Evolutionary conservation across 2,329 filamentous ascomycete genomes (phyloP).

Genomic region (Fusarium compactum): DNA sequence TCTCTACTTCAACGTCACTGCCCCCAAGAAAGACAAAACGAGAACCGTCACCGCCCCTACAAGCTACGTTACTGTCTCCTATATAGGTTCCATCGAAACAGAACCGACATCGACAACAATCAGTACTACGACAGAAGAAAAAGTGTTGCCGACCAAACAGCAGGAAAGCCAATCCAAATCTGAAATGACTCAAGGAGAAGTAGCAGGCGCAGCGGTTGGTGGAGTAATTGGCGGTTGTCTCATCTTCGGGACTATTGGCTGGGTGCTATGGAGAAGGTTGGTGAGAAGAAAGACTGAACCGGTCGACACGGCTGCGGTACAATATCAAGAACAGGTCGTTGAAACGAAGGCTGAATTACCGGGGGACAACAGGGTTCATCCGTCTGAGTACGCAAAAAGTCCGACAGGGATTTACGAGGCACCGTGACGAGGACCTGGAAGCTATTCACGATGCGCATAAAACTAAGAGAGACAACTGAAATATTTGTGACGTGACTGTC

Average conservation of each 20-base stretch:
- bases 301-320: neutral
- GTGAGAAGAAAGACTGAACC: fast-evolving
- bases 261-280: neutral
- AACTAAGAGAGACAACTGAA: too few species aligned
- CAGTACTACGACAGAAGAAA: neutral
- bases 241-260: neutral
- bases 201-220: neutral
- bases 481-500: too few species aligned
- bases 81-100: fast-evolving
- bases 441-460: neutral
- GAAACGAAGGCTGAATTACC: neutral
- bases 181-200: neutral
- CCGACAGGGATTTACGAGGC: neutral
- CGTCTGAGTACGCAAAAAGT: neutral
- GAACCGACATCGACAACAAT: neutral
- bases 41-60: neutral
- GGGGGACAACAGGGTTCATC: neutral
- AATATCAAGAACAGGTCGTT: neutral
- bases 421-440: neutral
- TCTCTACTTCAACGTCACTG: neutral
- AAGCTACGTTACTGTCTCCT: neutral
- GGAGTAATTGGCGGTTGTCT: neutral
- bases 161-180: neutral
- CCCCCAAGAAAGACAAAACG: fast-evolving
- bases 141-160: neutral